Evolutionary conservation across 768 basidiomycete species (phyloP), one percentile per base, ranked within the genome.

Genomic region (Postia placenta): DNA sequence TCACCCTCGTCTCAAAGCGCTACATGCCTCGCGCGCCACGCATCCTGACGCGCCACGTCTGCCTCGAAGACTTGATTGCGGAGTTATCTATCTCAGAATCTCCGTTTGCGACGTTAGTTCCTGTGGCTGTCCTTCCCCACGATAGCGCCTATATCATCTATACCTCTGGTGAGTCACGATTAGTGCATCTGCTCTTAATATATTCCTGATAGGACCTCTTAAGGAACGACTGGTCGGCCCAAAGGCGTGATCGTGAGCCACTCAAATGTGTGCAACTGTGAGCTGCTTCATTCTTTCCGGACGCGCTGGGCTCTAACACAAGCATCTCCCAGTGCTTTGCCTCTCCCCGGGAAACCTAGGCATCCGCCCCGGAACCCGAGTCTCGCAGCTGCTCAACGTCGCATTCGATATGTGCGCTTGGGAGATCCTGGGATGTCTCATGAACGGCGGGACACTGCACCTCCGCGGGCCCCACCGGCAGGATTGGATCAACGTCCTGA

Each of bases 351-450:
- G 79, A 17, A 80, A 77, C 53, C 67, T 81, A 9, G 72, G 72
- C 27, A 81, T 83, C 77, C 51, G 60, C 17, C 77, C 78, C 1
- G 79, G 80, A 11, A 56, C 72, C 25, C 71, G 76, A 9, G 78
- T 82, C 20, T 72, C 79, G 6, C 80, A 82, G 55, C 64, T 82
- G 23, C 71, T 83, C 64, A 81, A 82, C 53, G 74, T 83, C 39
- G 75, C 80, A 4, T 83, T 82, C 57, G 81, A 83, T 54, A 81
- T 83, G 79, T 78, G 76, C 36, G 79, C 78, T 20, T 83, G 81
- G 81, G 79, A 80, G 57, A 74, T 76, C 23, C 66, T 80, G 15
- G 75, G 76, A 5, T 67, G 72, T 7, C 60, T 80, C 44, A 69
- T 63, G 56, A 79, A 79, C 49, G 79, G 78, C 0, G 69, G 71